Base-by-base conservation (phyloP, 2,329 filamentous ascomycete species). In the Thielaviopsis punctulata region DNA sequence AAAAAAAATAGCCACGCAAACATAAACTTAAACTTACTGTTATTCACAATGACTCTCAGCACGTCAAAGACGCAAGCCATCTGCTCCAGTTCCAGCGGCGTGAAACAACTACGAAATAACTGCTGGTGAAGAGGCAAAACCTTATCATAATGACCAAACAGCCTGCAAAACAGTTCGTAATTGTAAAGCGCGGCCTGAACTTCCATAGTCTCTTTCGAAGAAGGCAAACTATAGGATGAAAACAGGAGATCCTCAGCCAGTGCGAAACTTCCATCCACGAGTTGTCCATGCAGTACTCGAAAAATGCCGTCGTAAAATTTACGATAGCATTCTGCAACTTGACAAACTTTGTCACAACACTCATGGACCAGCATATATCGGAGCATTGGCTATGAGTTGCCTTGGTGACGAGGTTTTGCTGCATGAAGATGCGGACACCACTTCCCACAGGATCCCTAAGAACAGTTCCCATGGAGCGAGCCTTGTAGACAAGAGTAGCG, bases 61-160 rank as follows among this genome's bases (percentile, higher is more conserved):
- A 48, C 21, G 36, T 55, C 54, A 18, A 47, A 55, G 15, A 55
- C 50, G 2, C 45, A 46, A n/a, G 54, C 54, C 19, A 55, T 45
- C 30, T 55, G 54, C 43, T 55, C 54, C 46, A 55, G 18, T 19
- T 55, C 54, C 47, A 41, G 44, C 5, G 43, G 46, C 3, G 45
- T 19, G 25, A 55, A 51, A n/a, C n/a, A 52, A 12, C 27, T 53
- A 2, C 51, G 48, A 13, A 55, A 51, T n/a, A n/a, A n/a, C n/a
- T n/a, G n/a, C n/a, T n/a, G n/a, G n/a, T n/a, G n/a, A n/a, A n/a
- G n/a, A n/a, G n/a, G n/a, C n/a, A n/a, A n/a, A n/a, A n/a, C n/a
- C n/a, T n/a, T n/a, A n/a, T n/a, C n/a, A 23, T 53, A 41, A 23
- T 55, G 54, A 24, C 54, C 54, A 47, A 52, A 55, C 23, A 55